Base-by-base conservation (phyloP, 1,284 basidiomycete genomes). In the Cryptococcus hybrid region DNA sequence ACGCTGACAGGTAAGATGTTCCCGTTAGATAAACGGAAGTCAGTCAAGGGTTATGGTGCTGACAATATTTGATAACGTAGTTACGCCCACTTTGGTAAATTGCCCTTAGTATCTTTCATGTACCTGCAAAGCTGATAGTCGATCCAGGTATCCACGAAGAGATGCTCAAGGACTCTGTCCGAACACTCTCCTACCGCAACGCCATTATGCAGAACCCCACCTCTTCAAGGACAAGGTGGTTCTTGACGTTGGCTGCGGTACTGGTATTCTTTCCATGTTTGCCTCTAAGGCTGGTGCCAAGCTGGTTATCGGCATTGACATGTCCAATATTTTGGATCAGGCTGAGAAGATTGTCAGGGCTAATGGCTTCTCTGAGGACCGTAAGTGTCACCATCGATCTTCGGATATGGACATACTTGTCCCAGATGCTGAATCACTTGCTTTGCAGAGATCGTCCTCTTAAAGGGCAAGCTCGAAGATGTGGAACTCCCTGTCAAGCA, bases 271-370 rank as follows among this genome's bases (percentile, higher is more conserved):
- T 47, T 62, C 90, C 70, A 97, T 99, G 94, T 99, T 99, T 72
- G 96, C 96, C 51, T 93, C 95, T 55, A 94, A 91, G 79, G 96
- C 96, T 36, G 96, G 96, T 46, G 96, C 96, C 50, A 88, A 89
- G 73, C 92, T 91, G 68, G 96, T 99, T 68, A 92, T 95, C 66
- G 94, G 92, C 60, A 95, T 99, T 77, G 96, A 99, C 81, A 99
- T 99, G 96, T 97, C 92, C 64, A 98, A 99, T 81, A 99, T 99
- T 80, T 90, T 98, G 75, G 95, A 98, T 81, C 94, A 99, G 82
- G 96, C 96, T 5, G 86, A 88, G 81, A 94, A 93, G 81, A 99
- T 99, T 68, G 86, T 98, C 64, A 88, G 93, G 69, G 90, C 91
- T 13, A 99, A 99, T 70, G 94, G 94, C 51, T 96, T 47, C 98